Evolutionary conservation across 495 filamentous ascomycete genomes (phyloP), one percentile per base, ranked within the genome.

Genomic region (Aspergillus bertholletiae): DNA sequence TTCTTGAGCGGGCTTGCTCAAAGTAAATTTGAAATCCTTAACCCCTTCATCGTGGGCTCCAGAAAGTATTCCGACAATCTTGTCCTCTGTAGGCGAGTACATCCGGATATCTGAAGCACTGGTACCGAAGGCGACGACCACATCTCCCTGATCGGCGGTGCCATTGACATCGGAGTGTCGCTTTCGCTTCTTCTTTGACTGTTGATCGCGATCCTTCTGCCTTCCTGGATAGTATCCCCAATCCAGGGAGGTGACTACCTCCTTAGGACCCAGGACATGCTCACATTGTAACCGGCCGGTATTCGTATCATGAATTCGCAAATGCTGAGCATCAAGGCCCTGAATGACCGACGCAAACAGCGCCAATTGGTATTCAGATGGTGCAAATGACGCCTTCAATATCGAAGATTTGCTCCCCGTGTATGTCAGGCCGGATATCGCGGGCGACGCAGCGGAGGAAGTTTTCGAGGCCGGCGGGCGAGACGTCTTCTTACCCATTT

Each of bases 331-430:
- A 70, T 80, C 82, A 20, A 85, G 74, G 5, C 79, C 80, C 53
- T 82, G 81, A 49, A 84, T 80, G 27, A 81, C 74, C 20, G 82
- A 85, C 18, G 82, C 82, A 63, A 84, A 85, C 12, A 84, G 72
- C 11, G 80, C 72, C 58, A 83, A 72, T 68, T 81, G 78, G 32
- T 79, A 82, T 35, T 72, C 68, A 6, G 80, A 76, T 7, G 82
- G 82, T 1, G 79, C 77, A 65, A 84, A 85, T 3, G 79, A 74
- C 30, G 79, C 73, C 60, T 67, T 74, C 41, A 80, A 56, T 13
- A 81, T 77, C 7, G 78, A 81, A 12, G 78, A 79, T 59, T 74
- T 78, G 59, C 61, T 74, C 46, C 68, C 67, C 17, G 65, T 65
- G 46, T 69, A 56, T 43, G 72, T 71, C 35, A 66, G 53, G 27